Evolutionary conservation across 805 yeast species (phyloP), one percentile per base, ranked within the genome.

Genomic region (Ogataea kodamae): DNA sequence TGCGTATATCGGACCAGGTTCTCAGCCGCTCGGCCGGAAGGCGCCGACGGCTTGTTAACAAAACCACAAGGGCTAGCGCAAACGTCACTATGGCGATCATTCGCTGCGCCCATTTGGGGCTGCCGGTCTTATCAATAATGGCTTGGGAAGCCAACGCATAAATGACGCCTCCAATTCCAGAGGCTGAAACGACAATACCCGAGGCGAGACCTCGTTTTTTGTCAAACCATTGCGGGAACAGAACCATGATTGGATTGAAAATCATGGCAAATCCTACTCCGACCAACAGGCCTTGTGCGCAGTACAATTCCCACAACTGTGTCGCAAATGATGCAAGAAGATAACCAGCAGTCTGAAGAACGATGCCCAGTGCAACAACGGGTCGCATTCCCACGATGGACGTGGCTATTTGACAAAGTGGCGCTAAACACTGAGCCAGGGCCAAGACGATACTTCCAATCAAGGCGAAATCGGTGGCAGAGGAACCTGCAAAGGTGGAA

Each of bases 201-300:
- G 56, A 52, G 1, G 72, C 69, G 4, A 61, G 24, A 1, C 77
- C 72, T 34, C 75, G 56, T 20, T 57, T 62, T 22, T 65, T 66
- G 35, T 69, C 58, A 51, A 77, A 77, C 81, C 82, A 77, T n/a
- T 72, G 67, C 0, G 83, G 79, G 16, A 77, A 39, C 3, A 74
- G 58, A 20, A 51, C 56, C 3, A 74, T 64, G 4, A 72, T 67
- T 0, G 79, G 79, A 14, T 73, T 61, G 44, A 65, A 71, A 9
- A 76, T 50, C 17, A 73, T 47, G 5, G 72, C 68, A 32, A 71
- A 70, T 2, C 78, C 72, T 4, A 72, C 18, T 0, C 81, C 82
- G 12, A 72, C 66, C 16, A 76, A 40, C 4, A 71, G 43, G 3
- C 81, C 82, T 43, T 75, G 78, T 0, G 79, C 70, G 11, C 71